Percentiles rank a stretch among this genome's conserved stretches.
Conservation (phyloP, 805 yeast species). For the Lachancea sp. region DNA sequence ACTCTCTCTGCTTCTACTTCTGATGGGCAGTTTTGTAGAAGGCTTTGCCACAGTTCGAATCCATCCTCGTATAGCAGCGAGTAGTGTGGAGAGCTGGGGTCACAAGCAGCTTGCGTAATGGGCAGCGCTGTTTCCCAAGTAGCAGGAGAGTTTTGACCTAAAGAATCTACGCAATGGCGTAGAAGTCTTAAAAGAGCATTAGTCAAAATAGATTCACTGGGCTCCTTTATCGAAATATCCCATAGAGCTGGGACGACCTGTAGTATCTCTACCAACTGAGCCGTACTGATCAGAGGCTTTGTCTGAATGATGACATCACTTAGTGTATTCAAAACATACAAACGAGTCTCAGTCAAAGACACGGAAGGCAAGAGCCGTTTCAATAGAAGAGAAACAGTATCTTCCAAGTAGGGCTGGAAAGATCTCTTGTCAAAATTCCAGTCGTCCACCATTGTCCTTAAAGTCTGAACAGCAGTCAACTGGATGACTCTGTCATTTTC, state of each 20-base stretch:
- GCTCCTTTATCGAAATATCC: conserved; percentile 46
- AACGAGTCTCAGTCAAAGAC: conserved; percentile 64
- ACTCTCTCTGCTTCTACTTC: conserved; percentile 26
- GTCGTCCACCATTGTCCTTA: conserved; percentile 68
- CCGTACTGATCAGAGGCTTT: conserved; percentile 53
- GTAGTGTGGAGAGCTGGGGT: conserved; percentile 49
- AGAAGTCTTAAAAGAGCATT: conserved; percentile 50
- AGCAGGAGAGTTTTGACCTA: conserved; percentile 46
- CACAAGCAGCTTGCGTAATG: conserved; percentile 53
- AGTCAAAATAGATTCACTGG: conserved; percentile 38
- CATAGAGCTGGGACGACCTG: conserved; percentile 66
- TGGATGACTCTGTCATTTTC: conserved; percentile 75
- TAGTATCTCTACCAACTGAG: conserved; percentile 46
- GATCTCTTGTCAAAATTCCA: conserved; percentile 73
- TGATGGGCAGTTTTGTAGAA: conserved; percentile 55
- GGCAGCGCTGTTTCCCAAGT: conserved; percentile 58
- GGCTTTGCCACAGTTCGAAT: conserved; percentile 70
- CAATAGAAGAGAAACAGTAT: conserved; percentile 45
- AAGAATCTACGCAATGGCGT: conserved; percentile 48
- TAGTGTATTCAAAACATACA: conserved; percentile 63
- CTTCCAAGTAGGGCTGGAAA: conserved; percentile 59
- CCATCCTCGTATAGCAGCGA: conserved; percentile 77
- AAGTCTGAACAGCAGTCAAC: conserved; percentile 64
- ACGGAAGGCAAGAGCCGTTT: conserved; percentile 42
- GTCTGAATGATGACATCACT: conserved; percentile 56